Evolutionary conservation across 75 land plant genomes (phyloP).

Genomic region (Adiantum capillusveneris): DNA sequence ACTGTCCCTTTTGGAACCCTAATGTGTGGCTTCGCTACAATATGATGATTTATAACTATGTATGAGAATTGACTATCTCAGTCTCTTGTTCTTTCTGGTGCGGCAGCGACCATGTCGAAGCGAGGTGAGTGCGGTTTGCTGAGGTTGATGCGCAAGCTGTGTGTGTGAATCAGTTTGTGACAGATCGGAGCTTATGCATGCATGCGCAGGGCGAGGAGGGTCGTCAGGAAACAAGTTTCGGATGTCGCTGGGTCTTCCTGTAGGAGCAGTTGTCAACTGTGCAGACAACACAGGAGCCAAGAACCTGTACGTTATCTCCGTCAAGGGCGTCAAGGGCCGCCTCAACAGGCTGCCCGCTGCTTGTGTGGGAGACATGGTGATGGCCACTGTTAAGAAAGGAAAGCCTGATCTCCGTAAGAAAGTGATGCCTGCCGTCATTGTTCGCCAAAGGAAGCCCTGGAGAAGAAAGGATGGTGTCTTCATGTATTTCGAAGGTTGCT

Average conservation of each 20-base stretch:
- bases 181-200: not conserved
- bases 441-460: slow-evolving; percentile 40
- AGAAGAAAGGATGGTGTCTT: slow-evolving; percentile 48
- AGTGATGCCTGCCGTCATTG: slow-evolving; percentile 52
- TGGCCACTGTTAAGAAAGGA: slow-evolving; percentile 47
- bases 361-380: slow-evolving; percentile 51
- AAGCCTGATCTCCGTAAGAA: slow-evolving; percentile 57
- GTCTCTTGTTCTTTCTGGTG: no score
- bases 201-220: slow-evolving; percentile 27
- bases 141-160: not conserved
- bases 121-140: slow-evolving; percentile 3
- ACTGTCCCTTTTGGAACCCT: no score
- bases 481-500: slow-evolving; percentile 49
- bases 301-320: slow-evolving; percentile 33
- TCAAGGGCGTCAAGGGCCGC: slow-evolving; percentile 48
- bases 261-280: slow-evolving; percentile 39
- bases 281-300: slow-evolving; percentile 42
- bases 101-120: slow-evolving; percentile 10
- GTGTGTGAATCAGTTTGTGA: not conserved
- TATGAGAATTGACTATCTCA: no score
- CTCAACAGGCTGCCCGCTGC: slow-evolving; percentile 43
- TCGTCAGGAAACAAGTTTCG: slow-evolving; percentile 52
- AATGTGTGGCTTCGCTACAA: no score
- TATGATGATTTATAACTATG: no score
- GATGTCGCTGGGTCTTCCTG: slow-evolving; percentile 43